These are phyloP conservation scores for Aspergillus phoenicis DNA, from an alignment of 2,329 filamentous ascomycete species.

Conservation along the genomic window DNA sequence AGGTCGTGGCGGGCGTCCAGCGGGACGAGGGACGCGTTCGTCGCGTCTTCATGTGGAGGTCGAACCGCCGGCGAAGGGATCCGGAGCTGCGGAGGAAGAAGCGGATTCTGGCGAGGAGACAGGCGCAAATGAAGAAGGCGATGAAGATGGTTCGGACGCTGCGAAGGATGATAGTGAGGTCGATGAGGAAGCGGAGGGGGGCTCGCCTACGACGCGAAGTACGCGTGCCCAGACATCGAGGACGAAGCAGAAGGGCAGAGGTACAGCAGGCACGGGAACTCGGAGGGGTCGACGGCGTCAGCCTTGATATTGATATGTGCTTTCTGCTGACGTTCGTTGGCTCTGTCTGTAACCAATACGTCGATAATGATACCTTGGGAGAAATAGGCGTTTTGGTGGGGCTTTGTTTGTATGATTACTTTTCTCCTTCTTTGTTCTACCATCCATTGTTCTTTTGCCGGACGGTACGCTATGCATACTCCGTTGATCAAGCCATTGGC, in stretches of 20 bases:
- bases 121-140: constrained; percentile 41
- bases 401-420: background rate
- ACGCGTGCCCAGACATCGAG: constrained; percentile 41
- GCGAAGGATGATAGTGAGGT: constrained; percentile 41
- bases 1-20: constrained; percentile 37
- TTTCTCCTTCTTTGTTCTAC: background rate
- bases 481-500: background rate
- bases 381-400: constrained; percentile 18
- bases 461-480: background rate
- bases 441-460: background rate
- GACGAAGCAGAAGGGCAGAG: constrained; percentile 41
- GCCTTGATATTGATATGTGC: constrained; percentile 10
- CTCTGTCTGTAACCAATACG: constrained; percentile 4
- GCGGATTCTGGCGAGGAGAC: constrained; percentile 44
- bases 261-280: constrained; percentile 37
- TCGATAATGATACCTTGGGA: constrained; percentile 32
- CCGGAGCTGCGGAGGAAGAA: constrained; percentile 40
- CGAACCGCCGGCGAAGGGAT: constrained; percentile 35
- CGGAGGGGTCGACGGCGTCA: constrained; percentile 39
- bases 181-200: constrained; percentile 42
- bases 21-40: constrained; percentile 41
- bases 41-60: constrained; percentile 45
- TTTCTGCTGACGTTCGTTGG: constrained; percentile 8
- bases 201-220: constrained; percentile 39
- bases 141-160: constrained; percentile 41